Evolutionary conservation across 345 rosid genomes (phyloP).

Genomic region (Rubroshorea leprosula): DNA sequence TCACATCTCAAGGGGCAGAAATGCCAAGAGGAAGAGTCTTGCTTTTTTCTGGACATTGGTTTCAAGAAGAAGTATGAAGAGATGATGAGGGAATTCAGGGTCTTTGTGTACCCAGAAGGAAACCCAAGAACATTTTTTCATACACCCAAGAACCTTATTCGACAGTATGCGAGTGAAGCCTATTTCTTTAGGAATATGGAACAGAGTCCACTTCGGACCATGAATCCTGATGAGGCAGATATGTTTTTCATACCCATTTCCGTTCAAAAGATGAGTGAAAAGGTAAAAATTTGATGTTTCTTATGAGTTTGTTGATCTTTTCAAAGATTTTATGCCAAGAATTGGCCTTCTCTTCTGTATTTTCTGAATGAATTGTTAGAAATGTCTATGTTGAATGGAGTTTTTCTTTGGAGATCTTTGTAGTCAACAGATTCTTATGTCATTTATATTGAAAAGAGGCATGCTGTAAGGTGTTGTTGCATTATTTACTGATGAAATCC

Average conservation of each 20-base stretch:
- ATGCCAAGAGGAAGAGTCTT: not conserved
- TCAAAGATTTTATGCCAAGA: not conserved
- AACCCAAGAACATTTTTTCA: conserved; percentile 73
- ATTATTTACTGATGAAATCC: too few relatives aligned
- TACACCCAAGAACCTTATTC: conserved; percentile 75
- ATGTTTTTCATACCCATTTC: conserved; percentile 80
- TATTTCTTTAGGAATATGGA: conserved; percentile 76
- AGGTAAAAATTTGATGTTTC: conserved; percentile 30
- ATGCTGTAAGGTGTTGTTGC: too few relatives aligned
- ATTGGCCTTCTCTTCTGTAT: not conserved
- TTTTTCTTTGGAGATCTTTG: too few relatives aligned
- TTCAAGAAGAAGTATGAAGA: conserved; percentile 56
- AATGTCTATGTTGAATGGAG: too few relatives aligned
- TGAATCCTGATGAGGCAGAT: conserved; percentile 70
- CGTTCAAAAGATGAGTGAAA: conserved; percentile 91
- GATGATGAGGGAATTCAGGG: conserved; percentile 68
- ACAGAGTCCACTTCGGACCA: conserved; percentile 53
- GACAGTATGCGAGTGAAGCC: conserved; percentile 87
- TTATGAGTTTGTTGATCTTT: not conserved
- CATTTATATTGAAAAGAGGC: too few relatives aligned
- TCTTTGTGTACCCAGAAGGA: conserved; percentile 77
- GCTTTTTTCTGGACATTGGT: conserved; percentile 35
- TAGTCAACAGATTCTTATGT: too few relatives aligned
- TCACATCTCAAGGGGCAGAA: not conserved
- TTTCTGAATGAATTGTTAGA: too few relatives aligned